These are phyloP conservation scores for Cryptosporidium muris DNA, from an alignment of 169 alveolate genomes.

Conservation along the genomic window DNA sequence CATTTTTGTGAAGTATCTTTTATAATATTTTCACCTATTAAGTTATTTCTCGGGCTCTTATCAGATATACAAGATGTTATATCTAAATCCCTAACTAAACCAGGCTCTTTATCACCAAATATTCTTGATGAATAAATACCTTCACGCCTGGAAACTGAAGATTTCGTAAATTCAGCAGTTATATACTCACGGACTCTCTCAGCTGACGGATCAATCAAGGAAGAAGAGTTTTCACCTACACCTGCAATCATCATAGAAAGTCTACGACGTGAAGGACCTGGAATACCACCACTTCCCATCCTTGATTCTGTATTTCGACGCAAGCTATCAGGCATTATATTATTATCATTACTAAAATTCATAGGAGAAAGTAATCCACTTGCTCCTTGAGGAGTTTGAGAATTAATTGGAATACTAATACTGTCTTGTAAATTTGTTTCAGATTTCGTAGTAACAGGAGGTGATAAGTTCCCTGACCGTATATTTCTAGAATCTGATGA, in stretches of 20 bases:
- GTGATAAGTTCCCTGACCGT: constrained; percentile 27
- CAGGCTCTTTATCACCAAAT: constrained; percentile 8
- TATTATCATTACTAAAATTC: constrained; percentile 16
- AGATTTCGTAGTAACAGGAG: constrained; percentile 28
- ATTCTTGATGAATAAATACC: constrained; percentile 48
- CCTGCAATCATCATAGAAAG: constrained; percentile 71
- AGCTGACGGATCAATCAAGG: constrained; percentile 55
- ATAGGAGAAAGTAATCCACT: constrained; percentile 56
- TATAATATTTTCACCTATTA: constrained; percentile 1
- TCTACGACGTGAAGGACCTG: constrained; percentile 72
- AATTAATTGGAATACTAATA: constrained; percentile 35
- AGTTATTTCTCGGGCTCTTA: neutral
- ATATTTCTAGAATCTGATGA: constrained; percentile 10
- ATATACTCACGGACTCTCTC: constrained; percentile 64
- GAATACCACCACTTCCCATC: constrained; percentile 17
- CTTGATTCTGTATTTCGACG: constrained; percentile 68
- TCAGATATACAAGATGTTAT: too few relatives aligned
- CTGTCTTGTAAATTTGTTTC: constrained; percentile 18
- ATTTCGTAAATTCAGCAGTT: constrained; percentile 68
- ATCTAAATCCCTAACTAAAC: neutral
- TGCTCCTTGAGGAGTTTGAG: constrained; percentile 38
- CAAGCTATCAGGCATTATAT: neutral
- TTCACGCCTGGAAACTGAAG: constrained; percentile 65
- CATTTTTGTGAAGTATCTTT: constrained; percentile 5
- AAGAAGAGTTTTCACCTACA: constrained; percentile 63